A percentile compares a stretch with the other conserved stretches of the same genome.
phyloP scores from a whole-genome alignment of 192 early-diverging fungal species.

The Thamnidium elegans region DNA sequence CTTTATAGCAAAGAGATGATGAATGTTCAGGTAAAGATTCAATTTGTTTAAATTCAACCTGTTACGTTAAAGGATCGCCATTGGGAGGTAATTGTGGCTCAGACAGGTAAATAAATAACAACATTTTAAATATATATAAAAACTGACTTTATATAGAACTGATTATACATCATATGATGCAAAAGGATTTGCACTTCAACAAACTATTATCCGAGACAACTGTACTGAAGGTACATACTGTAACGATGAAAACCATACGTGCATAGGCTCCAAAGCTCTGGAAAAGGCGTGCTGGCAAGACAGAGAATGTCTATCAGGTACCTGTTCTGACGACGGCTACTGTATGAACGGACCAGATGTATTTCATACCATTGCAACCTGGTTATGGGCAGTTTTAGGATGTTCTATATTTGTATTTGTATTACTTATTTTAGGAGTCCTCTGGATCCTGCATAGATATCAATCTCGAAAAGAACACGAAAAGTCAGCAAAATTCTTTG shows the following conservation, averaged over 20 bases:
- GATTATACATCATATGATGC: constrained; percentile 34
- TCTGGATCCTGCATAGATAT: constrained; percentile 39
- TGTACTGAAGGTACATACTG: constrained; percentile 36
- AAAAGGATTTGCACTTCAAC: constrained; percentile 15
- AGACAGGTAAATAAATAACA: constrained; percentile 24
- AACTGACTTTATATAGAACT: constrained; percentile 16
- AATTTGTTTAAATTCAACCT: constrained; percentile 33
- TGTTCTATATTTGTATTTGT: constrained; percentile 33
- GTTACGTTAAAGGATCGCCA: constrained; percentile 30
- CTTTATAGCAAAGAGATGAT: constrained; percentile 35
- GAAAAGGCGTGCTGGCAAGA: constrained; percentile 35
- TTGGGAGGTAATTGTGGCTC: constrained; percentile 29
- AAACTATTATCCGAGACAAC: constrained; percentile 34
- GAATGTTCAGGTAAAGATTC: constrained; percentile 25
- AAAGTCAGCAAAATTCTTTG: constrained; percentile 36
- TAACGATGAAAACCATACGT: not conserved
- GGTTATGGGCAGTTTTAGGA: constrained; percentile 35
- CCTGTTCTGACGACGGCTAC: constrained; percentile 26
- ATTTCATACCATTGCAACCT: constrained; percentile 24
- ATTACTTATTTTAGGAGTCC: constrained; percentile 11
- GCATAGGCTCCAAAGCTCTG: constrained; percentile 19
- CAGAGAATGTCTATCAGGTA: constrained; percentile 27
- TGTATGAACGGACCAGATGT: constrained; percentile 27
- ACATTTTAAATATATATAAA: not conserved
- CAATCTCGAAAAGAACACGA: constrained; percentile 39